Conservation (phyloP, 2,329 filamentous ascomycete species). For the Pseudodiploospora longispora region DNA sequence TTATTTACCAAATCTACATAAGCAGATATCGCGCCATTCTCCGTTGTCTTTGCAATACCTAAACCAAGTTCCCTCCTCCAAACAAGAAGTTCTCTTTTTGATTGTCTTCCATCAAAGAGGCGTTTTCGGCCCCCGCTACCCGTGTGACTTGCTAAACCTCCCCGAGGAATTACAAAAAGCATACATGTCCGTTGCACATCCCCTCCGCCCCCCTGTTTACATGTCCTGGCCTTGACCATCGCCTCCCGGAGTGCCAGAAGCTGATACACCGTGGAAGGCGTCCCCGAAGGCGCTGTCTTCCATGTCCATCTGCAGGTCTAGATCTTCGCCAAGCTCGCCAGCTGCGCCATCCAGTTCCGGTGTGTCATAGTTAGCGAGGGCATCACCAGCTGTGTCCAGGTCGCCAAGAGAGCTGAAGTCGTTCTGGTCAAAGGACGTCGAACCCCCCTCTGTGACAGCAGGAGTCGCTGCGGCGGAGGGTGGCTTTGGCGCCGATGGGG, state of each 20-base stretch:
- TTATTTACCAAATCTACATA: neutral
- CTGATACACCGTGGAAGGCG: constrained; percentile 61
- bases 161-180: neutral
- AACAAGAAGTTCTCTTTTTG: no score
- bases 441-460: constrained; percentile 31
- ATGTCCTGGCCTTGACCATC: constrained; percentile 26
- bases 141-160: no score
- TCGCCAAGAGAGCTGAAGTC: constrained; percentile 59
- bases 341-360: constrained; percentile 39
- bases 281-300: constrained; percentile 79
- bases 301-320: constrained; percentile 58
- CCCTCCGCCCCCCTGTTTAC: constrained; percentile 11
- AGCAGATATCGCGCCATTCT: constrained; percentile 6
- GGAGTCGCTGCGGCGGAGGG: constrained; percentile 38
- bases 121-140: no score
- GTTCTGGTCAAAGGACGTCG: constrained; percentile 42
- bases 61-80: neutral
- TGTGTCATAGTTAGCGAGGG: constrained; percentile 57
- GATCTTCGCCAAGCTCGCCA: constrained; percentile 44
- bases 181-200: neutral
- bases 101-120: no score
- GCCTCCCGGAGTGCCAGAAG: constrained; percentile 26
- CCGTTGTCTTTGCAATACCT: neutral
- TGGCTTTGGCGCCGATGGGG: constrained; percentile 24
- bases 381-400: constrained; percentile 64